These are phyloP conservation scores for Leucoagaricus sp. DNA, from an alignment of 1,284 basidiomycete genomes.

Conservation along the genomic window DNA sequence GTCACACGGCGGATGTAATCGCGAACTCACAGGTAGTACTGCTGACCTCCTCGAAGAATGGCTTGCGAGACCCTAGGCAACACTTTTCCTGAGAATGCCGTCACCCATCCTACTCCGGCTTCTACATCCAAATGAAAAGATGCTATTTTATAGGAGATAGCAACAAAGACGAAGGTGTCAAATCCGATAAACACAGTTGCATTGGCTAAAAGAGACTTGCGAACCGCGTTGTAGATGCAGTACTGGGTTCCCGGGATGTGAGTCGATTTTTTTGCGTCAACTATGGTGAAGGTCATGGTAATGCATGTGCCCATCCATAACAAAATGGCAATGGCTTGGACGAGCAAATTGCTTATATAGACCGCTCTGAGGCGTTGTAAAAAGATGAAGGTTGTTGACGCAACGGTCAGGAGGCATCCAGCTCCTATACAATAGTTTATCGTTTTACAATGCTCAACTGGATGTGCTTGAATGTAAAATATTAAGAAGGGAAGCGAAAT, in stretches of 20 bases:
- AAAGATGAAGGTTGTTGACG: conserved; percentile 30
- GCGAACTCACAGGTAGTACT: conserved; percentile 31
- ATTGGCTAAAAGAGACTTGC: conserved; percentile 19
- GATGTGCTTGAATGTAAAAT: neutral
- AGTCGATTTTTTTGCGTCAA: conserved; percentile 21
- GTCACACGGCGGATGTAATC: neutral
- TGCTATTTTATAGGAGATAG: conserved; percentile 29
- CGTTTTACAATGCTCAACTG: neutral
- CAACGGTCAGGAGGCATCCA: neutral
- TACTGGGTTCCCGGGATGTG: conserved; percentile 29
- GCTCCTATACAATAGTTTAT: neutral
- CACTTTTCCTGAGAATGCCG: neutral
- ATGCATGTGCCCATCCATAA: conserved; percentile 32
- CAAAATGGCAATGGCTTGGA: conserved; percentile 26
- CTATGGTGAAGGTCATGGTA: conserved; percentile 20
- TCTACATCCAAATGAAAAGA: conserved; percentile 12
- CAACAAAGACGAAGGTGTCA: conserved; percentile 33
- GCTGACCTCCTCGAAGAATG: conserved; percentile 30
- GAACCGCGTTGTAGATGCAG: conserved; percentile 25
- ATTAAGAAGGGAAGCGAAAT: neutral
- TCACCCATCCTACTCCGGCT: conserved; percentile 9
- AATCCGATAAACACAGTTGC: conserved; percentile 24
- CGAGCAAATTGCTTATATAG: conserved; percentile 24
- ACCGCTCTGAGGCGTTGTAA: conserved; percentile 36
- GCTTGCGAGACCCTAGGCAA: conserved; percentile 28